Percentiles rank a stretch among this genome's conserved stretches.
Evolutionary conservation across 345 rosid genomes (phyloP).

Genomic region (Nasturtium officinale): DNA sequence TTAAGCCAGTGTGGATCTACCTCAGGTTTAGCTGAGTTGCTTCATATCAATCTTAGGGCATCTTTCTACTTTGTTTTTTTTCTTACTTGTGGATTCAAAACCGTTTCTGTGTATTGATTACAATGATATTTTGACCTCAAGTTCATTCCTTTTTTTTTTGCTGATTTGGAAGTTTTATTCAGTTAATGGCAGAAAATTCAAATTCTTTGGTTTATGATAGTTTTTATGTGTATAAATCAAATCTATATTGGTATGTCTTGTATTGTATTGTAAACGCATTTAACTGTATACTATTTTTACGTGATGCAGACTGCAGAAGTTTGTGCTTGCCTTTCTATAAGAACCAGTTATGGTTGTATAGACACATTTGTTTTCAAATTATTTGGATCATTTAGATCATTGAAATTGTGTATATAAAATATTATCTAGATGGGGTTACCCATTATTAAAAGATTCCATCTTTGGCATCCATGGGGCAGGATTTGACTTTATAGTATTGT

Average conservation of each 20-base stretch:
- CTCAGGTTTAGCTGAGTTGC: conserved; percentile 12
- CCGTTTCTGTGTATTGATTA: too few species aligned
- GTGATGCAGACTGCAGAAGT: background rate
- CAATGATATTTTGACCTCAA: too few species aligned
- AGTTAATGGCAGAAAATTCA: too few species aligned
- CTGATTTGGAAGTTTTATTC: too few species aligned
- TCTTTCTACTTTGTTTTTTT: too few species aligned
- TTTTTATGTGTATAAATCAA: background rate
- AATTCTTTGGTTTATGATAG: background rate
- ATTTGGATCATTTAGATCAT: background rate
- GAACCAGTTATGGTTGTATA: background rate
- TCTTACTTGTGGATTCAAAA: too few species aligned
- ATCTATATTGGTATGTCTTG: background rate
- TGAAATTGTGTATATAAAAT: background rate
- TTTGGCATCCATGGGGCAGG: conserved; percentile 8
- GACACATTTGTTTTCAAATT: background rate
- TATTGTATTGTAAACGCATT: background rate
- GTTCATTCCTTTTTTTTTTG: background rate
- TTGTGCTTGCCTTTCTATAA: background rate
- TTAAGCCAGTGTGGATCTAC: conserved; percentile 41
- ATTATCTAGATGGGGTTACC: conserved; percentile 8
- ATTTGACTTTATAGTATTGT: background rate
- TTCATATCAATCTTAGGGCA: background rate
- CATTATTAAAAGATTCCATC: background rate
- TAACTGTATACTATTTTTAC: background rate